Conservation (phyloP, 2,329 filamentous ascomycete genomes). For the Apiospora aurea region DNA sequence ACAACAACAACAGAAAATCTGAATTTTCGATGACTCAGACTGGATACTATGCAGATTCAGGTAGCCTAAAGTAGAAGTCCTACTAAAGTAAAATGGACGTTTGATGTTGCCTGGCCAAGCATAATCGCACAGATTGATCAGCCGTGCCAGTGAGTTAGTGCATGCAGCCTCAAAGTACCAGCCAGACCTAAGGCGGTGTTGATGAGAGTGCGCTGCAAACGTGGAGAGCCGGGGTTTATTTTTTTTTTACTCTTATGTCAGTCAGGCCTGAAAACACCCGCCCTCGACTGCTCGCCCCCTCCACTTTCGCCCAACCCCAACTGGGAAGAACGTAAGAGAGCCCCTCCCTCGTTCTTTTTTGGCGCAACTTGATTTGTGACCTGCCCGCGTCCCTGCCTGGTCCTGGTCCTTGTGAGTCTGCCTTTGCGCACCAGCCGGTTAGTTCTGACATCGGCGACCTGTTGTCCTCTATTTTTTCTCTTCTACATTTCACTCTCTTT, state of each 20-base stretch:
- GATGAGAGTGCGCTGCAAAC: constrained; percentile 3
- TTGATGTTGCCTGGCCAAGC: neutral
- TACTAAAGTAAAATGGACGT: neutral
- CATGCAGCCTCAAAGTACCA: neutral
- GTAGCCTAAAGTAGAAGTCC: neutral
- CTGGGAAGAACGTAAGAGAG: constrained; percentile 9
- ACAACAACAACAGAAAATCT: neutral
- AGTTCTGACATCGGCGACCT: constrained; percentile 20
- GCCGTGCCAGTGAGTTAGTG: constrained; percentile 1
- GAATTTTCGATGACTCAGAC: neutral
- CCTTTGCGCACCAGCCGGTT: constrained; percentile 14
- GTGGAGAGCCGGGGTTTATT: neutral
- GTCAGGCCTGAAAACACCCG: constrained; percentile 10
- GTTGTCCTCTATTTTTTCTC: neutral
- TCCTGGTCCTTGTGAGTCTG: neutral
- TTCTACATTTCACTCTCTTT: constrained; percentile 10
- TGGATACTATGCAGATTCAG: neutral
- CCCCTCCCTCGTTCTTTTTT: constrained; percentile 19
- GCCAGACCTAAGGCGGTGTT: neutral
- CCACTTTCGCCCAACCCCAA: constrained; percentile 15
- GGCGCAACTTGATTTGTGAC: constrained; percentile 22
- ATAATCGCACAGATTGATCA: neutral
- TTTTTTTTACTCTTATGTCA: constrained; percentile 2
- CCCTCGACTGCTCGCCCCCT: neutral
- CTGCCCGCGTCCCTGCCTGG: constrained; percentile 14